Conservation (phyloP, 2,329 filamentous ascomycete species). For the Ceratocystis lukuohia region DNA sequence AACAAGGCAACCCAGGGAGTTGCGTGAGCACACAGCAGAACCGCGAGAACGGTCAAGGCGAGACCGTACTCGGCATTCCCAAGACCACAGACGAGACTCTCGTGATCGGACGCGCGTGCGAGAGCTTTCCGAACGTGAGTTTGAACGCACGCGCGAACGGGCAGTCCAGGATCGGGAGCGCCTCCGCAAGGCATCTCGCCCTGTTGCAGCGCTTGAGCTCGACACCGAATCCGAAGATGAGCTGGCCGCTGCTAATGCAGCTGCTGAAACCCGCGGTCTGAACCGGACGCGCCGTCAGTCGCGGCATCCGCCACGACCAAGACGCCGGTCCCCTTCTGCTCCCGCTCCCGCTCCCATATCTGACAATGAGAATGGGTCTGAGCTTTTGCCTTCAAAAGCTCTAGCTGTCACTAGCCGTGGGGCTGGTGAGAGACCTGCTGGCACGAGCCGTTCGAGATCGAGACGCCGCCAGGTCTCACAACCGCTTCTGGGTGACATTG, state of each 20-base stretch:
- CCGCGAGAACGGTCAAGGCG: not conserved
- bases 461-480: slow-evolving; percentile 11
- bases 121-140: slow-evolving; percentile 19
- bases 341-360: not conserved
- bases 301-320: not conserved
- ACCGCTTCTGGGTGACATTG: slow-evolving; percentile 14
- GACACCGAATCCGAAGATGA: slow-evolving; percentile 15
- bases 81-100: not conserved
- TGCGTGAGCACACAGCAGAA: not conserved
- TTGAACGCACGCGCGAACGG: slow-evolving; percentile 21
- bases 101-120: not conserved
- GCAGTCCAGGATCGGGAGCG: slow-evolving; percentile 21
- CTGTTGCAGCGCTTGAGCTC: slow-evolving; percentile 15
- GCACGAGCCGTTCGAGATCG: not conserved
- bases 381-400: not conserved
- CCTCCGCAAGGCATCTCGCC: slow-evolving; percentile 13
- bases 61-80: slow-evolving; percentile 4
- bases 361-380: not conserved
- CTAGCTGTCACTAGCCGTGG: not conserved
- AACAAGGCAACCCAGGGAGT: not conserved
- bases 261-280: slow-evolving; percentile 7
- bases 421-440: not conserved
- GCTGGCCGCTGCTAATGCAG: not conserved
- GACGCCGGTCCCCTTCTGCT: not conserved
- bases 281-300: not conserved